A percentile compares a stretch with the other conserved stretches of the same genome.
These are phyloP conservation scores for Saccharomycopsis selenospora DNA, from an alignment of 805 yeast genomes.

Conservation along the genomic window DNA sequence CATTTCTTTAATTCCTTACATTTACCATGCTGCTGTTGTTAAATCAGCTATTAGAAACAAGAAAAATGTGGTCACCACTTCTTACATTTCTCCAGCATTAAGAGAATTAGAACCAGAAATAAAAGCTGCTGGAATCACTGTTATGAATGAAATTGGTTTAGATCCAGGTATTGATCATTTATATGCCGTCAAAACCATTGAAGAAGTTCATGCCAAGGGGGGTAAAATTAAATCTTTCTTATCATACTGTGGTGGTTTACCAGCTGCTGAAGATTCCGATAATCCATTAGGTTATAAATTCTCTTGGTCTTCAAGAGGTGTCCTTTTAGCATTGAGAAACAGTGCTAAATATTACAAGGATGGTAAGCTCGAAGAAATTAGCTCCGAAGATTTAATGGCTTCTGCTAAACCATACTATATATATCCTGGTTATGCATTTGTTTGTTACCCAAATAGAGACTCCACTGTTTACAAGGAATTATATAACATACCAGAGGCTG, in stretches of 20 bases:
- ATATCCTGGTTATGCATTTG: conserved; percentile 92
- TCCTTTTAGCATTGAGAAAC: conserved; percentile 89
- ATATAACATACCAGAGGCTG: conserved; percentile 94
- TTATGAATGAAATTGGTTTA: conserved; percentile 97
- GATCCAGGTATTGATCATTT: conserved; percentile 99
- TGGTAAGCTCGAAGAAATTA: conserved; percentile 72
- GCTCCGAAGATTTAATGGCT: conserved; percentile 89
- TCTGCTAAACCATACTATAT: conserved; percentile 92
- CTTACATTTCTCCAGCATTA: conserved; percentile 92
- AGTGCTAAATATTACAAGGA: conserved; percentile 83
- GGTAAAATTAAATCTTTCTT: conserved; percentile 93
- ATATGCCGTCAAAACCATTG: conserved; percentile 96
- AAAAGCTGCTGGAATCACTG: conserved; percentile 91
- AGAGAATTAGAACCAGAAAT: conserved; percentile 79
- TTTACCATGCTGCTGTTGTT: conserved; percentile 86
- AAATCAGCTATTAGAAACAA: conserved; percentile 86
- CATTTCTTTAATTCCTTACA: conserved; percentile 94
- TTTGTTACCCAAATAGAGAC: conserved; percentile 97
- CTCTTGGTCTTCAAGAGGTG: conserved; percentile 99
- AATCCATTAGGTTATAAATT: conserved; percentile 98
- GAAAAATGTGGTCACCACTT: conserved; percentile 88
- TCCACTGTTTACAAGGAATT: conserved; percentile 89
- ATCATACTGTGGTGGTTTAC: conserved; percentile 98
- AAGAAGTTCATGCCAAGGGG: conserved; percentile 84
- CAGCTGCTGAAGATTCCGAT: conserved; percentile 96